These are phyloP conservation scores for Heritiera fomes DNA, from an alignment of 345 rosid species.

Conservation along the genomic window DNA sequence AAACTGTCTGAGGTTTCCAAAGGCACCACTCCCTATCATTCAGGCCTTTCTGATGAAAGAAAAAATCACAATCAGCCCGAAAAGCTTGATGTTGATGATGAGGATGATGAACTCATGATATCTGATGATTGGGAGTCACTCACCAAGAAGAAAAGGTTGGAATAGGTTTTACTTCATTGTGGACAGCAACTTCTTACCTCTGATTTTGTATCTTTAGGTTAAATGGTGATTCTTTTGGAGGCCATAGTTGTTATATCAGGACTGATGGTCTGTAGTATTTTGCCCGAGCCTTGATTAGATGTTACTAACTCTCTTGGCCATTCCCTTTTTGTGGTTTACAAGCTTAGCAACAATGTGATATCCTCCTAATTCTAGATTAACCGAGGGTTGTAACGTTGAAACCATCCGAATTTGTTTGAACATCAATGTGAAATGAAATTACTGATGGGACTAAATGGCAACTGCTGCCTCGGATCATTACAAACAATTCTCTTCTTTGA, in stretches of 20 bases:
- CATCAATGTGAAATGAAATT: constrained; percentile 10
- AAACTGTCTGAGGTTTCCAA: constrained; percentile 37
- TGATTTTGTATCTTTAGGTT: constrained; percentile 52
- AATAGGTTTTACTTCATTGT: constrained; percentile 28
- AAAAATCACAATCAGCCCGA: constrained; percentile 42
- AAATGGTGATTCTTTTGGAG: constrained; percentile 54
- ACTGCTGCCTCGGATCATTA: not conserved
- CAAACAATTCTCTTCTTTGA: not conserved
- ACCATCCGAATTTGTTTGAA: not conserved
- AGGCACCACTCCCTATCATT: constrained; percentile 19
- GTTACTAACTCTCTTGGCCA: not conserved
- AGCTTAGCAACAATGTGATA: not conserved
- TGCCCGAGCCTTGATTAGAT: constrained; percentile 9
- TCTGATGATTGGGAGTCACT: constrained; percentile 37
- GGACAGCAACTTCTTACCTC: constrained; percentile 31
- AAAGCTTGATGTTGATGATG: constrained; percentile 54
- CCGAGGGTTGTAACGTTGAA: constrained; percentile 1
- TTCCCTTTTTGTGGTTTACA: constrained; percentile 10
- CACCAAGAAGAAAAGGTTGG: constrained; percentile 50
- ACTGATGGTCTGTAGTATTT: not conserved
- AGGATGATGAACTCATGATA: constrained; percentile 54
- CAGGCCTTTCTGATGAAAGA: constrained; percentile 29
- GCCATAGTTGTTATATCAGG: constrained; percentile 11
- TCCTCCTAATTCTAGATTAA: not conserved
- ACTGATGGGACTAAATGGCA: not conserved